phyloP scores from a whole-genome alignment of 169 alveolate genomes.

The Eimeria mitis region DNA sequence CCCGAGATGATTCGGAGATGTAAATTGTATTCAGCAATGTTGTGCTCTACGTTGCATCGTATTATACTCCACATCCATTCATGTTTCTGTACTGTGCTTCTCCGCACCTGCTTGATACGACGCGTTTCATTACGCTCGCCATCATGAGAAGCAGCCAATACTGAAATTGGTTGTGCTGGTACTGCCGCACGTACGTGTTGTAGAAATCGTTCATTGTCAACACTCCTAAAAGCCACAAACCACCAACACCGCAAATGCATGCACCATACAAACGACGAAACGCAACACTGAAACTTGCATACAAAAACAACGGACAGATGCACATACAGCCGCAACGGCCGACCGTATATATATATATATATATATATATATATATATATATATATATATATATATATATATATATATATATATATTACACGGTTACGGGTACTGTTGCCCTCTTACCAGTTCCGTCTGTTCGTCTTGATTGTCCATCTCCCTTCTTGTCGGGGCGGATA shows the following conservation, averaged over 20 bases:
- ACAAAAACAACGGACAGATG: neutral
- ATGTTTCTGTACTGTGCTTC: neutral
- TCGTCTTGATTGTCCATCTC: slow-evolving; percentile 14
- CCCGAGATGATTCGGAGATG: neutral
- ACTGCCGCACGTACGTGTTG: slow-evolving; percentile 75
- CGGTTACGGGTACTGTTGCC: neutral
- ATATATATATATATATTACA: neutral
- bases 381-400: too few species aligned
- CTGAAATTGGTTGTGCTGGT: slow-evolving; percentile 78
- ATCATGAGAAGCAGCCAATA: slow-evolving; percentile 79
- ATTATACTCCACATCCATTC: neutral
- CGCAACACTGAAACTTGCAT: neutral
- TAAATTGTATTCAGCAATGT: neutral
- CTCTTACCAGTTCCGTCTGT: slow-evolving; percentile 23
- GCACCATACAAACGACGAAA: neutral
- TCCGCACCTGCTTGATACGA: slow-evolving; percentile 65
- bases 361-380: too few species aligned
- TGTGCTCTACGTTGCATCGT: neutral
- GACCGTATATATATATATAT: too few species aligned
- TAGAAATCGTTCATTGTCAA: slow-evolving; percentile 66
- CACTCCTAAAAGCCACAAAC: neutral
- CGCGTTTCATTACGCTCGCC: slow-evolving; percentile 71
- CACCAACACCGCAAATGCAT: neutral
- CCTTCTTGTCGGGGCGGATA: slow-evolving; percentile 24
- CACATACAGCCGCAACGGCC: neutral